phyloP scores from a whole-genome alignment of 805 yeast genomes.

The Brettanomyces naardenensis region DNA sequence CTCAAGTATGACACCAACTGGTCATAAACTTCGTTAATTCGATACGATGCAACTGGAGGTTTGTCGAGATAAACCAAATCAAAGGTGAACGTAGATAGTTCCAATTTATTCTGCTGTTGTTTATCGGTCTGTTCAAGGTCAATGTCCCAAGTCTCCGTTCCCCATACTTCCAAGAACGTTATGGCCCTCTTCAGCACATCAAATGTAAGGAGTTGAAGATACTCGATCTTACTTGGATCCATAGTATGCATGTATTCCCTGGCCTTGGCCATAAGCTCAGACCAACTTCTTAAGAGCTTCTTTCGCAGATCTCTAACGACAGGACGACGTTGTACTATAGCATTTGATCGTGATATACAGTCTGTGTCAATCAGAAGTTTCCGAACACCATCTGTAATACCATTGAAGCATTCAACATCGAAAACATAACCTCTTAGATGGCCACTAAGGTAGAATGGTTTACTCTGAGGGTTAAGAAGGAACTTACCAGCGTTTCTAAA shows the following conservation, averaged over 20 bases:
- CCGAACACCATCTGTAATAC: slow-evolving; percentile 68
- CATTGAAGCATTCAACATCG: slow-evolving; percentile 49
- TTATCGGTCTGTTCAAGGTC: slow-evolving; percentile 16
- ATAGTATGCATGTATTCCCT: slow-evolving; percentile 65
- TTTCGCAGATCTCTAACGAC: slow-evolving; percentile 58
- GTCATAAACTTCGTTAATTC: slow-evolving; percentile 59
- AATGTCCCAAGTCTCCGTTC: slow-evolving; percentile 46
- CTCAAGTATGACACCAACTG: slow-evolving; percentile 55
- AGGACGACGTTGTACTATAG: slow-evolving; percentile 56
- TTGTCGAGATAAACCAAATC: slow-evolving; percentile 36
- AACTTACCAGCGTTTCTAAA: slow-evolving; percentile 61
- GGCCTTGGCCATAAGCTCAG: slow-evolving; percentile 66
- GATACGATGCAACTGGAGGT: slow-evolving; percentile 55
- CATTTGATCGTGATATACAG: slow-evolving; percentile 68
- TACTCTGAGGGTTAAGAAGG: slow-evolving; percentile 54
- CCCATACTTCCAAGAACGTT: slow-evolving; percentile 65
- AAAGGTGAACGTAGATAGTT: slow-evolving; percentile 7
- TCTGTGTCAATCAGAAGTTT: slow-evolving; percentile 55
- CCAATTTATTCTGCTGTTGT: slow-evolving; percentile 5
- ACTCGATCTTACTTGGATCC: slow-evolving; percentile 48
- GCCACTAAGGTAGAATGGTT: slow-evolving; percentile 27
- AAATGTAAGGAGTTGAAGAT: slow-evolving; percentile 53
- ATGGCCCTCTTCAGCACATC: slow-evolving; percentile 62
- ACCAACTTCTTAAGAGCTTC: slow-evolving; percentile 72
- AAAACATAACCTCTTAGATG: slow-evolving; percentile 39